These are phyloP conservation scores for Aspergillus terreus DNA, from an alignment of 2,329 filamentous ascomycete genomes.

Conservation along the genomic window DNA sequence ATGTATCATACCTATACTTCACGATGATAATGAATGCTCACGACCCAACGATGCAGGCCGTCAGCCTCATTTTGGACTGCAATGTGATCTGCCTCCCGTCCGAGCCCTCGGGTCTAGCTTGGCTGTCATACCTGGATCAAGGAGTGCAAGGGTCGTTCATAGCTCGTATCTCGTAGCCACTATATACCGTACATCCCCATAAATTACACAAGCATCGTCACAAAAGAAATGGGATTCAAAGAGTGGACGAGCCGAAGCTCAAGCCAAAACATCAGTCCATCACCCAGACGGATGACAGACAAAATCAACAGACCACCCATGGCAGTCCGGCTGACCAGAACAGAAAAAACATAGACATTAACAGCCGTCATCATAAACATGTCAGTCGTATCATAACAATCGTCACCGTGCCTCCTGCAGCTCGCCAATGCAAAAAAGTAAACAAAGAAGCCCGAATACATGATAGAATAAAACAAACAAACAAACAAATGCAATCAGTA, in stretches of 20 bases:
- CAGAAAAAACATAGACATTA: conserved; percentile 12
- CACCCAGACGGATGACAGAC: not conserved
- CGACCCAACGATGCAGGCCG: not conserved
- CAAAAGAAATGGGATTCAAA: not conserved
- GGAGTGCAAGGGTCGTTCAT: too few species aligned
- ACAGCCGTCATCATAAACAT: conserved; percentile 14
- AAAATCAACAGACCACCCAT: conserved; percentile 9
- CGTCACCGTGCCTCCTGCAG: conserved; percentile 10
- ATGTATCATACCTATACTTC: not conserved
- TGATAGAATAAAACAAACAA: not conserved
- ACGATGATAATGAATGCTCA: not conserved
- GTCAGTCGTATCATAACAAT: conserved; percentile 22
- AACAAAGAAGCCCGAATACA: conserved; percentile 4
- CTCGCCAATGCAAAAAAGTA: conserved; percentile 17
- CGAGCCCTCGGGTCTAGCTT: not conserved
- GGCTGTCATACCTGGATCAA: not conserved
- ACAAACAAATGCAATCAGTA: conserved; percentile 1
- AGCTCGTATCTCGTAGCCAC: not conserved
- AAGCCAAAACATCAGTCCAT: too few species aligned
- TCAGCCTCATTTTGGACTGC: conserved; percentile 5
- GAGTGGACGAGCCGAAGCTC: not conserved
- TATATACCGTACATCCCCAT: conserved; percentile 5
- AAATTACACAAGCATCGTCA: not conserved
- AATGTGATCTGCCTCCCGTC: not conserved
- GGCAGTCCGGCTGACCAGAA: conserved; percentile 13